Evolutionary conservation across 352 stramenopile species (phyloP), one percentile per base, ranked within the genome.

Genomic region (Phytopythium ostracodes): DNA sequence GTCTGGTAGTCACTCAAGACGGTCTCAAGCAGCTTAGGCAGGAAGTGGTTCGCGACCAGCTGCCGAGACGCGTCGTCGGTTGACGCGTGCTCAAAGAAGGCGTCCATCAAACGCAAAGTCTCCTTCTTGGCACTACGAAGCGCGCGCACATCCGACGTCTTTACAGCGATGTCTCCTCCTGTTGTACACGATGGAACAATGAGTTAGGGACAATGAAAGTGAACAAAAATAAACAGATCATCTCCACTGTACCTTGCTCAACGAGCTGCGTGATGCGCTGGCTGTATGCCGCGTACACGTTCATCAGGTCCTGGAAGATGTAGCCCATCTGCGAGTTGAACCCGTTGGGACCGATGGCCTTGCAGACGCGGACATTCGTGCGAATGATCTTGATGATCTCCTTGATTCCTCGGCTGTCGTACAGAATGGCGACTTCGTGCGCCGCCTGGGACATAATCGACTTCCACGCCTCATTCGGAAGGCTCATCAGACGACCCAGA

Each of bases 231-330:
- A 24, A 12, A 29, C 9, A 4, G 14, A 56, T 24, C 17, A n/a
- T 52, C 44, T 12, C 9, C 24, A 52, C 18, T 33, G 18, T 42
- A 68, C 70, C 79, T 66, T 96, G 77, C 27, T 91, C 80, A 11
- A 99, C 88, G 43, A 92, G 85, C 52, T 78, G 68, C 12, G 88
- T 93, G 76, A 99, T 99, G 51, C 94, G 84, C 74, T 99, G 92
- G n/a, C 92, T 98, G 76, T 99, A 99, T 24, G 98, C 93, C 65
- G 94, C 96, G 76, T 99, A 99, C 14, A 99, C 92, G 70, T 99
- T 99, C 25, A 99, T 79, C 84, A 99, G 96, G 71, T 99, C 97
- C 60, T 98, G 87, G 76, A 99, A 99, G 69, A 99, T 97, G 61
- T 89, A 94, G 66, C 96, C 92, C 65, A 99, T 93, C 81, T 99